Percentiles rank a stretch among this genome's conserved stretches.
Evolutionary conservation across 1,139 yeast genomes (phyloP).

Genomic region (Hanseniaspora uvarum): DNA sequence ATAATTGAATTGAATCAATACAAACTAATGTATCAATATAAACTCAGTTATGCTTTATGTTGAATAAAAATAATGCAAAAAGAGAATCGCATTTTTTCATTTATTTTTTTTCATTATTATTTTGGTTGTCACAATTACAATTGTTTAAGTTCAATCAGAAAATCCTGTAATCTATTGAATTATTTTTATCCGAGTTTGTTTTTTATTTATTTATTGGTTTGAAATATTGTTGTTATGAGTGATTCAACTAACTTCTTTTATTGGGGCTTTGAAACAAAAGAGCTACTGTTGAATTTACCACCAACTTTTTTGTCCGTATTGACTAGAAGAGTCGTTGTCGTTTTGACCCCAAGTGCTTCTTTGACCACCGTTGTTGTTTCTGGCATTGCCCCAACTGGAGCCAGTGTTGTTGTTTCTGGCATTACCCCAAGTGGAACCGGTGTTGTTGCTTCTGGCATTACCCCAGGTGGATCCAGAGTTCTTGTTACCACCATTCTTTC

Average conservation of each 20-base stretch:
- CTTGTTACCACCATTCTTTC: conserved; percentile 34
- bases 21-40: not conserved
- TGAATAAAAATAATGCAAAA: not conserved
- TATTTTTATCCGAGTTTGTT: conserved; percentile 1
- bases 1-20: not conserved
- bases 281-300: not conserved
- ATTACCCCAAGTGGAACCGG: conserved; percentile 13
- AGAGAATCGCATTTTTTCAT: not conserved
- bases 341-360: conserved; percentile 13
- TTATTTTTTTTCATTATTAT: not conserved
- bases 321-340: not conserved
- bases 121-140: conserved; percentile 1
- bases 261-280: not conserved
- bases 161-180: conserved; percentile 3
- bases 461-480: not conserved
- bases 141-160: conserved; percentile 4
- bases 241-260: not conserved
- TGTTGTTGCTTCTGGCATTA: conserved; percentile 4
- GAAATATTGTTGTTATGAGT: not conserved
- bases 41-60: not conserved
- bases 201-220: not conserved
- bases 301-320: conserved; percentile 6
- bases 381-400: conserved; percentile 2
- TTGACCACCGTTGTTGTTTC: conserved; percentile 7
- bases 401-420: conserved; percentile 7